A percentile compares a stretch with the other conserved stretches of the same genome.
Evolutionary conservation across 2,329 filamentous ascomycete genomes (phyloP).

Genomic region (Paracorniculantispora psalliotae): DNA sequence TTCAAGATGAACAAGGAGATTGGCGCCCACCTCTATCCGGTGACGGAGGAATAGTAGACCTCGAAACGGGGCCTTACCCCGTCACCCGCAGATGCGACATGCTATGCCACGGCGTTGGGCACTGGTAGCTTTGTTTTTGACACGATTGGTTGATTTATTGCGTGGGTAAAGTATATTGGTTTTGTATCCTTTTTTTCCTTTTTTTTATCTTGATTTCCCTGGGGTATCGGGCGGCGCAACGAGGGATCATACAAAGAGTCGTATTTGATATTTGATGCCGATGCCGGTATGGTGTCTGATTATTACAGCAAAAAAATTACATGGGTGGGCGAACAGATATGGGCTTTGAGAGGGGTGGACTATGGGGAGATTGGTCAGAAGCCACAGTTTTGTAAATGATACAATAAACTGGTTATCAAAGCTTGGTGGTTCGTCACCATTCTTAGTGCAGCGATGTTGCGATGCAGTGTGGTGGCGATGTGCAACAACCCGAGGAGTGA

Average conservation of each 20-base stretch:
- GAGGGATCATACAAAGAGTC: neutral
- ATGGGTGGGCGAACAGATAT: neutral
- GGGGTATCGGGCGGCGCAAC: slow-evolving; percentile 5
- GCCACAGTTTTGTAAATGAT: neutral
- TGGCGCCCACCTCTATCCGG: slow-evolving; percentile 80
- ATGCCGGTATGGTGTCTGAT: neutral
- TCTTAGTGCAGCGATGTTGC: no score
- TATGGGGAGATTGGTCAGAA: neutral
- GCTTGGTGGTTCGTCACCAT: neutral
- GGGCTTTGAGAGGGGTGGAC: neutral
- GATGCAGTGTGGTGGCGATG: no score
- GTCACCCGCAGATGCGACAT: neutral
- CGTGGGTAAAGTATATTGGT: neutral
- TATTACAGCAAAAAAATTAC: neutral
- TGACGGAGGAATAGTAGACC: slow-evolving; percentile 58
- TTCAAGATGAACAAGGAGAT: slow-evolving; percentile 99
- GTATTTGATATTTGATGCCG: neutral
- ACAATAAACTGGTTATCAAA: neutral
- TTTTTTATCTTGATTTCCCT: neutral
- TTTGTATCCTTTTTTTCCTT: neutral
- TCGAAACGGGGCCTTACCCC: neutral
- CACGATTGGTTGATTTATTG: neutral
- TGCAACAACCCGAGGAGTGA: no score
- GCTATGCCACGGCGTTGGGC: slow-evolving; percentile 11
- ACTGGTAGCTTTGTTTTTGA: neutral